A percentile compares a stretch with the other conserved stretches of the same genome.
These are phyloP conservation scores for Vaccinium corymbosum DNA, from an alignment of 148 eudicot genomes.

Conservation along the genomic window DNA sequence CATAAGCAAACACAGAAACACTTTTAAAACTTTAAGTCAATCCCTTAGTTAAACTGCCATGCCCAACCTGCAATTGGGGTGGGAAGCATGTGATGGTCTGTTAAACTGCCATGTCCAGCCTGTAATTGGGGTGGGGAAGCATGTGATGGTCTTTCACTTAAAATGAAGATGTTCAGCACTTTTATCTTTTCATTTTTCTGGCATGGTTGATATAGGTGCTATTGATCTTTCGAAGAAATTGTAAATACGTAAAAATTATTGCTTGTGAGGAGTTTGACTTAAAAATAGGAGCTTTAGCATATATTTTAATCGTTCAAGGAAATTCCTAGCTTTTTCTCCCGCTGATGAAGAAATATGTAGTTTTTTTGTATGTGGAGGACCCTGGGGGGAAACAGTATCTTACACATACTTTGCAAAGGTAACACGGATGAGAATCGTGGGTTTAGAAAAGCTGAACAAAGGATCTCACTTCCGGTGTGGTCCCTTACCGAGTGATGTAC, in stretches of 20 bases:
- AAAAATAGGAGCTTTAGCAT: not conserved
- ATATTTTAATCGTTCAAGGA: not conserved
- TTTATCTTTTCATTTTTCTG: not conserved
- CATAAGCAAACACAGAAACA: too few relatives aligned
- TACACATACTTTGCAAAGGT: not conserved
- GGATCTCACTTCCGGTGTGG: not conserved
- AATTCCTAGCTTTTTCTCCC: too few relatives aligned
- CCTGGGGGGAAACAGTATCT: not conserved
- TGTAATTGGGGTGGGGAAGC: not conserved
- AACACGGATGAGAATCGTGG: not conserved
- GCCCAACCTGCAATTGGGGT: not conserved
- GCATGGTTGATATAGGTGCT: not conserved
- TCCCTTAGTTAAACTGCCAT: not conserved
- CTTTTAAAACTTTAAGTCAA: not conserved
- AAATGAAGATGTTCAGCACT: not conserved
- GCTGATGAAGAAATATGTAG: not conserved
- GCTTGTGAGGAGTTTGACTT: not conserved
- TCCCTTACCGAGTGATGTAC: not conserved
- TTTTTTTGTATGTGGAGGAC: not conserved
- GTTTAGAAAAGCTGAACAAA: too few relatives aligned
- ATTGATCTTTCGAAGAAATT: not conserved
- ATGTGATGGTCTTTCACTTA: not conserved
- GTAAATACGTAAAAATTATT: not conserved
- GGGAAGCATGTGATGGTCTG: not conserved
- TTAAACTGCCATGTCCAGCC: not conserved